Percentiles rank a stretch among this genome's conserved stretches.
phyloP scores from a whole-genome alignment of 768 basidiomycete species.

The Boletus insuetus region DNA sequence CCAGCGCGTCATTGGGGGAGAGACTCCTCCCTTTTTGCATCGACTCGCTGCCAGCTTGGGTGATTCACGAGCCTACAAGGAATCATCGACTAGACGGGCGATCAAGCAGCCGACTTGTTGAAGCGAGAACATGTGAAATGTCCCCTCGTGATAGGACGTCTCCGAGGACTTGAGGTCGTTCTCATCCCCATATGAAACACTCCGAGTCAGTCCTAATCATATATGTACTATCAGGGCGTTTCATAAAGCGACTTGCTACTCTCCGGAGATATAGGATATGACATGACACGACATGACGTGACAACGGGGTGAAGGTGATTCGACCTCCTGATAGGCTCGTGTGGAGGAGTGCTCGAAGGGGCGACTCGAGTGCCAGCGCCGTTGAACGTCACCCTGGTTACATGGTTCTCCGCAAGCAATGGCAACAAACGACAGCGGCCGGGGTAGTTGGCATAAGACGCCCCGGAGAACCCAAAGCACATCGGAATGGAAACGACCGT shows the following conservation, averaged over 20 bases:
- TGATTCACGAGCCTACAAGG: conserved; percentile 2
- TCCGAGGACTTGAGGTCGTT: conserved; percentile 18
- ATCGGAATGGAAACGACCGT: conserved; percentile 3
- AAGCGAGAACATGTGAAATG: not conserved
- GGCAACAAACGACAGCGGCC: not conserved
- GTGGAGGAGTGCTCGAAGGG: conserved; percentile 2
- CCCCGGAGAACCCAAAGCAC: not conserved
- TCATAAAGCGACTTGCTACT: not conserved
- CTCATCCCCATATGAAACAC: conserved; percentile 18
- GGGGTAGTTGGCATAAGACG: not conserved
- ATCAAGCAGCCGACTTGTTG: not conserved
- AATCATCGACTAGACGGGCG: not conserved
- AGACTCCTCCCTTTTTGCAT: conserved; percentile 8
- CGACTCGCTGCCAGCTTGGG: conserved; percentile 1
- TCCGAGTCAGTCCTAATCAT: not conserved
- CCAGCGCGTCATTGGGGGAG: conserved; percentile 5
- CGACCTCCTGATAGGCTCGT: no score
- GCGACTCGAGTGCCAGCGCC: not conserved
- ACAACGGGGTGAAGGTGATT: no score
- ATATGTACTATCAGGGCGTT: not conserved
- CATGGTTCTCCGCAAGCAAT: conserved; percentile 3
- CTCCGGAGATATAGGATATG: conserved; percentile 11
- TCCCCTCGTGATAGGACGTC: not conserved
- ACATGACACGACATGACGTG: not conserved
- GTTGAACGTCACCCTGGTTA: conserved; percentile 11